Percentiles rank a stretch among this genome's conserved stretches.
phyloP scores from a whole-genome alignment of 106 monocot species.

The Dioscorea dumetorum region DNA sequence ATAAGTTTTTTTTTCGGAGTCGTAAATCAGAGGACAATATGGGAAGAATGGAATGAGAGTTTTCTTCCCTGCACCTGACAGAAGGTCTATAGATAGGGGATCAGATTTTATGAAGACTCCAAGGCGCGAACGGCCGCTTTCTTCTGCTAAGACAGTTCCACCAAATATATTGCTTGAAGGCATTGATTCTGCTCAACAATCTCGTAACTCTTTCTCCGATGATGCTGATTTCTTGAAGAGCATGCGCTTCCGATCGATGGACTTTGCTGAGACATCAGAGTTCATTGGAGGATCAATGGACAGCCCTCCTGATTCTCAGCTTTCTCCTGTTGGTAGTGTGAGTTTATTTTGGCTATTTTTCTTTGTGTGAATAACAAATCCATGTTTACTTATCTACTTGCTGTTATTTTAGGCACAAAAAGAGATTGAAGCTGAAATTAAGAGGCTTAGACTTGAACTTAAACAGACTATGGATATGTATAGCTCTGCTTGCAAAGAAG shows the following conservation, averaged over 20 bases:
- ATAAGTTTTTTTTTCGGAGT: not conserved
- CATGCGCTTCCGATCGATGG: slow-evolving; percentile 5
- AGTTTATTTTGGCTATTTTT: not conserved
- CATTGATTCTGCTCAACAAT: not conserved
- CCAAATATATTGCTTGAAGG: not conserved
- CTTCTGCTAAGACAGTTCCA: not conserved
- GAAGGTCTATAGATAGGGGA: slow-evolving; percentile 2
- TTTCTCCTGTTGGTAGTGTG: slow-evolving; percentile 9
- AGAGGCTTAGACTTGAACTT: slow-evolving; percentile 33
- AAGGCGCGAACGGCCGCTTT: slow-evolving; percentile 4
- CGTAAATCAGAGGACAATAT: not conserved
- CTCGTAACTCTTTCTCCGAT: slow-evolving; percentile 11
- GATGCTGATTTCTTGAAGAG: slow-evolving; percentile 8
- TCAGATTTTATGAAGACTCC: slow-evolving; percentile 13
- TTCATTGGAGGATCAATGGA: slow-evolving; percentile 2
- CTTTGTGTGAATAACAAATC: not conserved
- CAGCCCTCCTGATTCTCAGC: slow-evolving; percentile 3
- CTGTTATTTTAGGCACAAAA: slow-evolving; percentile 1
- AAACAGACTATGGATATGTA: slow-evolving; percentile 42
- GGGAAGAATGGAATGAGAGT: not conserved
- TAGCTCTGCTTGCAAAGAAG: slow-evolving; percentile 34
- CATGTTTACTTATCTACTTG: not conserved
- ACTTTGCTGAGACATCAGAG: slow-evolving; percentile 11
- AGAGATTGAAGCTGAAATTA: slow-evolving; percentile 31
- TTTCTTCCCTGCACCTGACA: slow-evolving; percentile 1